Evolutionary conservation across 495 filamentous ascomycete genomes (phyloP).

Genomic region (Terfezia boudieri): DNA sequence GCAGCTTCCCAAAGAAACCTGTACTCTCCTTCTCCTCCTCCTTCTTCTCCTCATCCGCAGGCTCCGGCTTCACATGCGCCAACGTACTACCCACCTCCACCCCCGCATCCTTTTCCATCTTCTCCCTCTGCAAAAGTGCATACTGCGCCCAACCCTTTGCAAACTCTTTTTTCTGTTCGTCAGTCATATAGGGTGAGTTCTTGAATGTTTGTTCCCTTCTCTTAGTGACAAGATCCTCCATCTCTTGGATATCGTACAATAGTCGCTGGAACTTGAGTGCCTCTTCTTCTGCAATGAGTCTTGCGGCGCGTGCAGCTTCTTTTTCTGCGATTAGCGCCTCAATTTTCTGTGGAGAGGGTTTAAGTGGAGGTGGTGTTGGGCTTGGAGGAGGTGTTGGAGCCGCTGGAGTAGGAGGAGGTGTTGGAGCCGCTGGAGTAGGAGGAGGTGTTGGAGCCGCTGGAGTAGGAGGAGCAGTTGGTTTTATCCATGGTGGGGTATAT

Average conservation of each 20-base stretch:
- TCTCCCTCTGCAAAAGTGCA: neutral
- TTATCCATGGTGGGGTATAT: too few relatives aligned
- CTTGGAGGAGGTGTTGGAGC: neutral
- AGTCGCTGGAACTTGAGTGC: neutral
- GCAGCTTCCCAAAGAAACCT: neutral
- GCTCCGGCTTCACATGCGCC: neutral
- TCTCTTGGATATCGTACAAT: neutral
- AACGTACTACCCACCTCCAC: neutral
- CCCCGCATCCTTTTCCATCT: neutral
- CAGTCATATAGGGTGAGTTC: neutral
- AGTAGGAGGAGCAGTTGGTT: too few relatives aligned
- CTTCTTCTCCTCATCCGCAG: neutral
- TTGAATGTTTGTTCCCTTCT: neutral
- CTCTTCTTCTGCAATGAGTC: neutral
- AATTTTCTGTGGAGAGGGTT: neutral
- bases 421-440: too few relatives aligned
- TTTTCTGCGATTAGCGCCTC: neutral
- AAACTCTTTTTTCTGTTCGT: neutral
- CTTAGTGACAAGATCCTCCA: neutral
- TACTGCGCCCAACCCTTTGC: neutral
- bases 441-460: too few relatives aligned
- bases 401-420: too few relatives aligned
- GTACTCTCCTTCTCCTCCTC: neutral
- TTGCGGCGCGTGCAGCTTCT: neutral
- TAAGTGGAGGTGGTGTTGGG: neutral